A percentile compares a stretch with the other conserved stretches of the same genome.
These are phyloP conservation scores for Exophiala spinifera DNA, from an alignment of 2,329 filamentous ascomycete genomes.

Conservation along the genomic window DNA sequence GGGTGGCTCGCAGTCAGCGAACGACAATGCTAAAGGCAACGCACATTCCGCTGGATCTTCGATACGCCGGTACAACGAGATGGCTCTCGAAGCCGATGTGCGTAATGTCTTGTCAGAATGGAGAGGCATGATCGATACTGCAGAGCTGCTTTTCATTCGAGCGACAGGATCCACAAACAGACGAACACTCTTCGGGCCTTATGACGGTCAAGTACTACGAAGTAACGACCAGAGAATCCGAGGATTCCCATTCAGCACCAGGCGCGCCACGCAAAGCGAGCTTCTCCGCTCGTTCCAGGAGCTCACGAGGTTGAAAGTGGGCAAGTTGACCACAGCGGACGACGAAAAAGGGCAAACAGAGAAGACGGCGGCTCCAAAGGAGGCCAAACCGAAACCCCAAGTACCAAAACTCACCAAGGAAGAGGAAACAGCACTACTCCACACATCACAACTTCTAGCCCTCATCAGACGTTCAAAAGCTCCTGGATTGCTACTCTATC, in stretches of 20 bases:
- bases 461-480: constrained; percentile 86
- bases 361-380: constrained; percentile 25
- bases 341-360: constrained; percentile 32
- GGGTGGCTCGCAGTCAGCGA: constrained; percentile 90
- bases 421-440: constrained; percentile 75
- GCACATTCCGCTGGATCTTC: constrained; percentile 92
- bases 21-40: constrained; percentile 87
- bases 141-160: constrained; percentile 82
- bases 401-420: constrained; percentile 72
- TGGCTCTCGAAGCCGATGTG: constrained; percentile 83
- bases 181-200: constrained; percentile 82
- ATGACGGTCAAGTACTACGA: constrained; percentile 80
- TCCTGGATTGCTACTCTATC: constrained; percentile 78
- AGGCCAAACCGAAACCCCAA: constrained; percentile 32
- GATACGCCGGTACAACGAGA: constrained; percentile 89
- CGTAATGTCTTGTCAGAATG: constrained; percentile 76
- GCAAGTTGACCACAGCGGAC: constrained; percentile 55
- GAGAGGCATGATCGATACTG: constrained; percentile 78
- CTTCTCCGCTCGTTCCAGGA: constrained; percentile 94
- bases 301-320: constrained; percentile 83
- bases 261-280: constrained; percentile 87
- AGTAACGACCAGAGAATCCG: constrained; percentile 76
- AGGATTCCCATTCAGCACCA: constrained; percentile 89
- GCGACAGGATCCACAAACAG: constrained; percentile 85
- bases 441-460: constrained; percentile 85